These are phyloP conservation scores for Marasmius tenuissimus DNA, from an alignment of 1,284 basidiomycete species.

Conservation along the genomic window DNA sequence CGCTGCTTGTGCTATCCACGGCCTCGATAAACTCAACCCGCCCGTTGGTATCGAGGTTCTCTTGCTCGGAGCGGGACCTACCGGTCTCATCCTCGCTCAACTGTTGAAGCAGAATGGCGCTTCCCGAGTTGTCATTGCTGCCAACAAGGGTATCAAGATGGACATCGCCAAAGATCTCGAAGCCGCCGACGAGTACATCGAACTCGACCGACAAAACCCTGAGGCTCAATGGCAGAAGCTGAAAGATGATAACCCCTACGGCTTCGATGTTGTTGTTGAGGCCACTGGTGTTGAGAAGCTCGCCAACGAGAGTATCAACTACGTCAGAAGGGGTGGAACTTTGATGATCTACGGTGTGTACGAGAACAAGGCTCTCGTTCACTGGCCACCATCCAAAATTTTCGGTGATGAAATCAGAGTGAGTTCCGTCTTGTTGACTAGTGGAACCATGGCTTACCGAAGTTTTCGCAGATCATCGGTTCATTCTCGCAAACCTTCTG, in stretches of 20 bases:
- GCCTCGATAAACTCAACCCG: slow-evolving; percentile 80
- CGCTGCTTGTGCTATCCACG: slow-evolving; percentile 88
- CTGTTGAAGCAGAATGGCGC: slow-evolving; percentile 85
- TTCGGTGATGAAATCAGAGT: slow-evolving; percentile 85
- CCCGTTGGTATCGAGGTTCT: slow-evolving; percentile 81
- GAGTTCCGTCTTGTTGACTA: slow-evolving; percentile 18
- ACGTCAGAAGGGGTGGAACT: slow-evolving; percentile 78
- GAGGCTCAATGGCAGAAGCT: slow-evolving; percentile 76
- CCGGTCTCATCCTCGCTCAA: slow-evolving; percentile 78
- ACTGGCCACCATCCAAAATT: slow-evolving; percentile 47
- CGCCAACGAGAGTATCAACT: slow-evolving; percentile 81
- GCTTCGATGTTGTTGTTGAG: slow-evolving; percentile 87
- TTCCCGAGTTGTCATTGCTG: slow-evolving; percentile 71
- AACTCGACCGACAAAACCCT: slow-evolving; percentile 75
- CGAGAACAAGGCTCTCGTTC: slow-evolving; percentile 48
- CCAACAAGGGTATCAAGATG: slow-evolving; percentile 87
- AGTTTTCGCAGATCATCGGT: slow-evolving; percentile 67
- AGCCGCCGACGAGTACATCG: slow-evolving; percentile 80
- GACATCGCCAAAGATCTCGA: slow-evolving; percentile 76
- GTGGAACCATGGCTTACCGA: neutral
- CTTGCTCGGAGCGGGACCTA: slow-evolving; percentile 78
- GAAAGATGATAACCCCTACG: slow-evolving; percentile 78
- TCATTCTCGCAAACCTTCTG: slow-evolving; percentile 86
- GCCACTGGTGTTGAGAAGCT: slow-evolving; percentile 84
- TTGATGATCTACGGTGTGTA: slow-evolving; percentile 77